Percentiles rank a stretch among this genome's conserved stretches.
phyloP scores from a whole-genome alignment of 1,139 yeast species.

The Yamadazyma membranifaciens region DNA sequence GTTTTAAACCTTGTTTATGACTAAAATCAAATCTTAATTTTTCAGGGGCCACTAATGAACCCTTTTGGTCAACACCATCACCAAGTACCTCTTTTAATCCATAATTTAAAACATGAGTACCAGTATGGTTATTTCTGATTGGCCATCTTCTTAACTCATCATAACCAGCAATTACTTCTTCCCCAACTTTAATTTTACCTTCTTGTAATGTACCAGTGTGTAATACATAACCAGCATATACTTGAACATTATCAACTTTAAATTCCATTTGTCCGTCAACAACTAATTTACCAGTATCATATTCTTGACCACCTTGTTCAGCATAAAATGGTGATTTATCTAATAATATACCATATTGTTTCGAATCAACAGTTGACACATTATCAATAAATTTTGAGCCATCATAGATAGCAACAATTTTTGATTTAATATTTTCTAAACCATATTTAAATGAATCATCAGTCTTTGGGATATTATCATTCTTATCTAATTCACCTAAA shows the following conservation, averaged over 20 bases:
- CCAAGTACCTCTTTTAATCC: conserved; percentile 88
- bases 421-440: conserved; percentile 58
- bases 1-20: conserved; percentile 76
- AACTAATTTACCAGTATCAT: conserved; percentile 89
- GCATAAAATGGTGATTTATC: conserved; percentile 96
- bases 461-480: conserved; percentile 69
- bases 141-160: conserved; percentile 97
- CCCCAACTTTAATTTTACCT: conserved; percentile 68
- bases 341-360: conserved; percentile 74
- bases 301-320: conserved; percentile 99
- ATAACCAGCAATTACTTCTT: conserved; percentile 77
- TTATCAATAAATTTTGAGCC: conserved; percentile 59
- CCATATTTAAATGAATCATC: conserved; percentile 79
- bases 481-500: conserved; percentile 60
- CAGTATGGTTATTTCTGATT: conserved; percentile 95
- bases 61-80: conserved; percentile 89
- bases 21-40: conserved; percentile 95
- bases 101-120: conserved; percentile 90
- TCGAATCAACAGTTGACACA: conserved; percentile 37
- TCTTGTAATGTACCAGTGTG: conserved; percentile 87
- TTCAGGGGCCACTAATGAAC: conserved; percentile 94
- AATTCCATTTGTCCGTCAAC: conserved; percentile 87
- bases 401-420: conserved; percentile 68
- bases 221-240: conserved; percentile 89
- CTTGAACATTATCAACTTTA: conserved; percentile 86